phyloP scores from a whole-genome alignment of 2,329 filamentous ascomycete genomes.

The Colletotrichum endophyticum region DNA sequence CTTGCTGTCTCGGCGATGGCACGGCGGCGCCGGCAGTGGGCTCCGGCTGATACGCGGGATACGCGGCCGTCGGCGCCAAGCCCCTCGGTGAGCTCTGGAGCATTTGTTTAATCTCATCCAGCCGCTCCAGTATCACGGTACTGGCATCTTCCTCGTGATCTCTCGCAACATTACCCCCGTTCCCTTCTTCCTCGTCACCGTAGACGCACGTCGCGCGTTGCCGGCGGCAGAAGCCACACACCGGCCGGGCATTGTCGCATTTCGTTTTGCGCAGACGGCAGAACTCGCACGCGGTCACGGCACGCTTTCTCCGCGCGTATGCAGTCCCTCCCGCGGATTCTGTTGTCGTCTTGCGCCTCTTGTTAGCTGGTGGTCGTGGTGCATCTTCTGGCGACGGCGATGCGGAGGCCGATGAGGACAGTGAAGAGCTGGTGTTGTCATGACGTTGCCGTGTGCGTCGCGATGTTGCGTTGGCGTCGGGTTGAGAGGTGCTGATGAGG shows the following conservation, averaged over 20 bases:
- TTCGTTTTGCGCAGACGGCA: constrained; percentile 13
- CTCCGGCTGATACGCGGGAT: background rate
- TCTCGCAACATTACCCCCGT: too few relatives aligned
- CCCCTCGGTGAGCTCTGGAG: background rate
- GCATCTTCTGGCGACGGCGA: background rate
- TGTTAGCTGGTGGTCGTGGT: background rate
- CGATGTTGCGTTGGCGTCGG: background rate
- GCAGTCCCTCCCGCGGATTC: accelerated
- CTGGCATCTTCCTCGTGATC: background rate
- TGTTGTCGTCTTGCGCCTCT: background rate
- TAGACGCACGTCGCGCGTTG: constrained; percentile 9
- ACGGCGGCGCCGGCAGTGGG: background rate
- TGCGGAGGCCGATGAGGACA: background rate
- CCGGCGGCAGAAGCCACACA: constrained; percentile 8
- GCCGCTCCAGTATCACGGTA: background rate
- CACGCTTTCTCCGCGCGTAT: background rate
- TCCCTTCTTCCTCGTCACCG: background rate
- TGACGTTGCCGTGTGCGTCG: background rate
- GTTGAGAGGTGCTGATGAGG: background rate
- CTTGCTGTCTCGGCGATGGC: background rate
- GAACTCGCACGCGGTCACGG: constrained; percentile 8
- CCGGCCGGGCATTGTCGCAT: background rate
- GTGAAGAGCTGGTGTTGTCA: background rate
- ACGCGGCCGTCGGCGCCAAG: background rate
- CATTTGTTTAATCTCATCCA: constrained; percentile 7